Base-by-base conservation (phyloP, 2,329 filamentous ascomycete species). In the Aspergillus ibericus region DNA sequence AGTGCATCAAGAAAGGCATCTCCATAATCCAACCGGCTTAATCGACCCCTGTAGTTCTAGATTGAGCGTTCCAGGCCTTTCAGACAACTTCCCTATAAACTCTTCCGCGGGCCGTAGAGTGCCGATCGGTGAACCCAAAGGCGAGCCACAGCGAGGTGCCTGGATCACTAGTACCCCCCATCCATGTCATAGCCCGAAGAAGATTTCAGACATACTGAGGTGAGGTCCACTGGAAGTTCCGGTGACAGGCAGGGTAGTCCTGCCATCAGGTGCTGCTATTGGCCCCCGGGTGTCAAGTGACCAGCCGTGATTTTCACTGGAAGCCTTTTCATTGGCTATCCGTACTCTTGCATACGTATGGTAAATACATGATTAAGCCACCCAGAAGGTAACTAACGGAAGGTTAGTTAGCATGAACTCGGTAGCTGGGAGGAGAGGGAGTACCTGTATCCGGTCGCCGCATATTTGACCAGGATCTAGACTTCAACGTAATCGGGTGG, bases 231-330 rank as follows among this genome's bases (percentile, higher is more conserved):
- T 53, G 36, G 56, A 49, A 52, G 55, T 57, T 35, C 59, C 57
- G 53, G 59, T 63, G 58, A 61, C 56, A 64, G 62, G 53, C 46
- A 56, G 38, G 36, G 48, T 34, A 58, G 16, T 36, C 16, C 52
- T 58, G 53, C 62, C 60, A 61, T 60, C 22, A 34, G 18, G 25
- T 44, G 22, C 36, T 40, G 57, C 61, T 55, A 60, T 55, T 63
- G 61, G 64, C 54, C 42, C 35, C 48, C 35, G 38, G 40, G 51
- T 66, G 72, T 76, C 74, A 72, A 73, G 70, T 76, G 74, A 76
- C 73, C 73, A 70, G 62, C 68, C 62, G 67, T 68, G 66, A 69
- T 74, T 75, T 75, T 71, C 68, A 62, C 70, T 65, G 61, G 66
- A 67, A 66, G 57, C 48, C 15, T 25, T 47, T 12, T 67, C n/a